Conservation (phyloP, 768 basidiomycete species). For the Suillus lakei region DNA sequence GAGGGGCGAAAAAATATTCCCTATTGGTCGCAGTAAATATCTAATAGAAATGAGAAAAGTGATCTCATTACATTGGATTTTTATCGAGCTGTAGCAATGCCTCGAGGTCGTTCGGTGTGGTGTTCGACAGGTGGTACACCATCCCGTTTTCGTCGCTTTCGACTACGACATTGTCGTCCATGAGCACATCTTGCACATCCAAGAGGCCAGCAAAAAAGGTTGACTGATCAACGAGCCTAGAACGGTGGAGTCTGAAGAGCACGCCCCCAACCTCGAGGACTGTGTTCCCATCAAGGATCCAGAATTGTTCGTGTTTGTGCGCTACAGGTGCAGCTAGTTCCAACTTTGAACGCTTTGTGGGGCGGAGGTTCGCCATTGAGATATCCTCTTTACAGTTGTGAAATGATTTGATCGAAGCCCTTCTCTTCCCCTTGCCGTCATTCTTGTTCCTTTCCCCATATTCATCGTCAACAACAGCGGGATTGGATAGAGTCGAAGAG, state of each 20-base stretch:
- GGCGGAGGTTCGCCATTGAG: not conserved
- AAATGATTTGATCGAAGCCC: not conserved
- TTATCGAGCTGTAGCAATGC: slow-evolving; percentile 10
- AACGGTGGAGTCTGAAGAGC: slow-evolving; percentile 42
- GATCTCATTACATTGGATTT: not conserved
- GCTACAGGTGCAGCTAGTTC: not conserved
- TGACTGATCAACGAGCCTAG: slow-evolving; percentile 36
- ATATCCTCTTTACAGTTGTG: not conserved
- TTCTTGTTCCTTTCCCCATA: not conserved
- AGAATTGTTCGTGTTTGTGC: slow-evolving; percentile 26
- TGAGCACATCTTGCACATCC: slow-evolving; percentile 15
- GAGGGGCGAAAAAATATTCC: slow-evolving; percentile 2
- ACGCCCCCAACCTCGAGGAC: slow-evolving; percentile 39
- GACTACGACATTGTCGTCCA: slow-evolving; percentile 15
- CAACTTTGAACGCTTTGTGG: slow-evolving; percentile 1
- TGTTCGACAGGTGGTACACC: slow-evolving; percentile 8
- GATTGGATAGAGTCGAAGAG: slow-evolving; percentile 1
- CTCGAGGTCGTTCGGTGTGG: slow-evolving; percentile 3
- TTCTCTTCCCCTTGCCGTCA: slow-evolving; percentile 6
- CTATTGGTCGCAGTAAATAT: not conserved
- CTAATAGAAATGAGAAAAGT: not conserved
- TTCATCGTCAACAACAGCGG: not conserved
- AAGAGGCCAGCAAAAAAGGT: slow-evolving; percentile 38
- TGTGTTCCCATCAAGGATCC: slow-evolving; percentile 42
- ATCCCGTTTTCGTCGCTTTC: slow-evolving; percentile 3